Evolutionary conservation across 305 asterid genomes (phyloP), one percentile per base, ranked within the genome.

Genomic region (Solanum chacoense): DNA sequence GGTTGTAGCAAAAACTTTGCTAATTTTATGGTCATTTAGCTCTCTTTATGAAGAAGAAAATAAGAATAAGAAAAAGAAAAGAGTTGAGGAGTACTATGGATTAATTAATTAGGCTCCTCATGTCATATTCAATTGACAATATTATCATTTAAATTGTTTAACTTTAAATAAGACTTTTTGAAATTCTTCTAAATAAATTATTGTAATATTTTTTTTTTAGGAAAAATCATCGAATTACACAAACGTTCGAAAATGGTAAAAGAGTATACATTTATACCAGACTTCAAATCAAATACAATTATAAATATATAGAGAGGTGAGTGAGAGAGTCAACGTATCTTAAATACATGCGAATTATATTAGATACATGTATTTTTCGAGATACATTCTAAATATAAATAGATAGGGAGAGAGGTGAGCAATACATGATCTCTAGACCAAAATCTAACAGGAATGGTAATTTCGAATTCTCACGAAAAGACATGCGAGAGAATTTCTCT

Each of bases 261-360:
- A 45, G 22, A 5, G 22, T 11, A 38, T 6, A 16, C 1, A 16
- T 45, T 45, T 8, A 45, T 45, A 45, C 0, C 22, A 45, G 0
- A 45, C 2, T 14, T 45, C 22, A 45, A 45, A 2, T 45, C 8
- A 45, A 1, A 45, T 14, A 38, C 13, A 11, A 38, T 11, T 38
- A 45, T 45, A 5, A 1, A 45, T 45, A 45, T 14, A 45, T 2
- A 45, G 0, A 45, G 22, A 45, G 22, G 22, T 14, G 8, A 14
- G 22, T 16, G 8, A 45, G 63, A 14, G 22, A 45, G 8, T 14
- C 63, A 45, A 45, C 8, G 1, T 6, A 45, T 14, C 8, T 16
- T 14, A 45, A 45, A 5, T 45, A 45, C 0, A 45, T 45, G 0
- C 0, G 1, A 45, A 45, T 14, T 45, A 45, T 6, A 45, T 0